These are phyloP conservation scores for Corniculantispora saksenae DNA, from an alignment of 2,329 filamentous ascomycete genomes.

Conservation along the genomic window DNA sequence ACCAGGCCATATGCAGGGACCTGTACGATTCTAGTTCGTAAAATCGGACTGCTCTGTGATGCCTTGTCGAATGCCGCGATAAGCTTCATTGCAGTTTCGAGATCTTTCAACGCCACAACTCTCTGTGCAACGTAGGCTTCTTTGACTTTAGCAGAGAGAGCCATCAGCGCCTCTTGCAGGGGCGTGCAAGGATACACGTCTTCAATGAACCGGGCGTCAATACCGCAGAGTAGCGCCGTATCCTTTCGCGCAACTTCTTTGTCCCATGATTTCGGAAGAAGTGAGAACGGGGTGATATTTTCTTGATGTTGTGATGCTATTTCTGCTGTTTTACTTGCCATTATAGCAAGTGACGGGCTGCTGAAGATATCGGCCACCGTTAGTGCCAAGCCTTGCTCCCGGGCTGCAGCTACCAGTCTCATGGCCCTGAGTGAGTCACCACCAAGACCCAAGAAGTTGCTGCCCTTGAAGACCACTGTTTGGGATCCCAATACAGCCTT, in stretches of 20 bases:
- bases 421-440: conserved; percentile 56
- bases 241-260: conserved; percentile 37
- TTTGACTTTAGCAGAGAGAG: conserved; percentile 50
- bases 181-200: conserved; percentile 58
- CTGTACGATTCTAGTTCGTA: conserved; percentile 53
- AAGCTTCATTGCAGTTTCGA: conserved; percentile 39
- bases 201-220: conserved; percentile 39
- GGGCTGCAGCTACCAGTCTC: conserved; percentile 48
- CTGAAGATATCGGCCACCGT: conserved; percentile 49
- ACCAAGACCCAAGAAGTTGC: conserved; percentile 50
- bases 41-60: conserved; percentile 40
- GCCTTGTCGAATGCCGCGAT: conserved; percentile 45
- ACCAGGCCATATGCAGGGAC: conserved; percentile 44
- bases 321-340: conserved; percentile 38
- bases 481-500: conserved; percentile 38
- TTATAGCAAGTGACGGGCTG: conserved; percentile 44
- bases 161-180: conserved; percentile 56
- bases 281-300: conserved; percentile 39
- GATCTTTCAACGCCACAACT: conserved; percentile 43
- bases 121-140: conserved; percentile 56
- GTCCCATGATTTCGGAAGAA: conserved; percentile 39
- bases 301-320: conserved; percentile 27
- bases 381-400: conserved; percentile 39
- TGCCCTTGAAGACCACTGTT: conserved; percentile 35
- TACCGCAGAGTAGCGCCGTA: conserved; percentile 41